Percentiles rank a stretch among this genome's conserved stretches.
These are phyloP conservation scores for Rheum nobile DNA, from an alignment of 148 eudicot genomes.

Conservation along the genomic window DNA sequence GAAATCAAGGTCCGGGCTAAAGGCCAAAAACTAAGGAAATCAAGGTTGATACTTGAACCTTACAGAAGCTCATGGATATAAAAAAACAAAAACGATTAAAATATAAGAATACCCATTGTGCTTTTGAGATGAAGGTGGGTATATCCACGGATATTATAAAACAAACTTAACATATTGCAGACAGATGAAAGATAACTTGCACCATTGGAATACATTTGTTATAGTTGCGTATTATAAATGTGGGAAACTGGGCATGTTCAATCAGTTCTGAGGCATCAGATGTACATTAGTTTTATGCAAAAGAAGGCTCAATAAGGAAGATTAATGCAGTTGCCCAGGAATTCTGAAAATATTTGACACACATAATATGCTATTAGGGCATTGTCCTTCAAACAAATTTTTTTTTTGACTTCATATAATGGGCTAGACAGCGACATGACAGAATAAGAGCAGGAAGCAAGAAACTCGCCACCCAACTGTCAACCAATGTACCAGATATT, in stretches of 20 bases:
- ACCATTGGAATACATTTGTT: not conserved
- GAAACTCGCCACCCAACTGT: not conserved
- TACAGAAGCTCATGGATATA: not conserved
- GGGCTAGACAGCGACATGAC: not conserved
- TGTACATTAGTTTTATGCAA: not conserved
- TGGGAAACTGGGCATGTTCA: not conserved
- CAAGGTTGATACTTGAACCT: not conserved
- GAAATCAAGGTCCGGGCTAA: not conserved
- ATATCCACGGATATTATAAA: not conserved
- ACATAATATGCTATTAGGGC: not conserved
- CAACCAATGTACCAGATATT: not conserved
- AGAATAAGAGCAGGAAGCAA: not conserved
- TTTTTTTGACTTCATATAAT: not conserved
- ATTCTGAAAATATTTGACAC: not conserved
- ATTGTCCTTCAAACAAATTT: not conserved
- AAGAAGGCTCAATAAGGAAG: not conserved
- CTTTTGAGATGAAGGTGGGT: not conserved
- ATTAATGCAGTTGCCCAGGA: not conserved
- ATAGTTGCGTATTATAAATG: not conserved
- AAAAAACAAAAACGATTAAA: not conserved
- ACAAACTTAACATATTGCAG: not conserved
- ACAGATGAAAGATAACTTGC: not conserved
- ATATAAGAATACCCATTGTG: not conserved
- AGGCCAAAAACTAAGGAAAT: no score
- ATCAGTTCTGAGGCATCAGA: slow-evolving; percentile 1